Base-by-base conservation (phyloP, 805 yeast species). In the Zygosaccharomyces bisporus region DNA sequence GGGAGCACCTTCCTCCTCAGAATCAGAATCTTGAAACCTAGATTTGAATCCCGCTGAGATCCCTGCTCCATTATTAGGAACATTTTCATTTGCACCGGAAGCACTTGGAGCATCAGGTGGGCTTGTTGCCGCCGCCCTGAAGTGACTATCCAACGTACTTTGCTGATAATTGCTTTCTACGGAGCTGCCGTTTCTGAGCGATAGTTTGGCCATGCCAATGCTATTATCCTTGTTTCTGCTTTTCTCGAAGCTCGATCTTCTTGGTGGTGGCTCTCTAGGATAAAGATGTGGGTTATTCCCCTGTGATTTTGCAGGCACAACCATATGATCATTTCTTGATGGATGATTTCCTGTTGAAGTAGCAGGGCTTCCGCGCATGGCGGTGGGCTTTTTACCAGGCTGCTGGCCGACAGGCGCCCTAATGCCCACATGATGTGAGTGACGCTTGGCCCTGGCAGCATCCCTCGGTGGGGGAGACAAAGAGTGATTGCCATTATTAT, bases 1-100 rank as follows among this genome's bases (percentile, higher is more conserved):
- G 13, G 46, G 39, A 1, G 45, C 61, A 19, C 53, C 56, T 16
- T 74, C 79, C 10, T 59, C 60, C 35, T 81, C 86, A 10, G 82
- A 80, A 54, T 81, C 86, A 2, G 85, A 79, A 56, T 82, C 88
- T 4, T 69, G 70, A 49, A 80, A 75, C 53, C 86, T 70, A 1
- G 87, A 80, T 45, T 66, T 74, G 61, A 71, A 75, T 1, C 62
- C 64, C 16, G 16, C 21, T 7, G 40, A 37, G 25, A 25, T 21
- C 9, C 25, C 27, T 10, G 20, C 9, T 16, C 40, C 45, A 3
- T 53, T 24, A 44, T 55, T 17, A 35, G 17, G 14, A 20, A 32
- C 40, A 25, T 13, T 24, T 17, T 37, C 40, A 12, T 13, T 37
- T 4, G 44, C 49, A 40, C 45, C 25, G 29, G 53, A 18, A 14